Evolutionary conservation across 2,329 filamentous ascomycete species (phyloP).

Genomic region (Pseudogymnoascus pannorum): DNA sequence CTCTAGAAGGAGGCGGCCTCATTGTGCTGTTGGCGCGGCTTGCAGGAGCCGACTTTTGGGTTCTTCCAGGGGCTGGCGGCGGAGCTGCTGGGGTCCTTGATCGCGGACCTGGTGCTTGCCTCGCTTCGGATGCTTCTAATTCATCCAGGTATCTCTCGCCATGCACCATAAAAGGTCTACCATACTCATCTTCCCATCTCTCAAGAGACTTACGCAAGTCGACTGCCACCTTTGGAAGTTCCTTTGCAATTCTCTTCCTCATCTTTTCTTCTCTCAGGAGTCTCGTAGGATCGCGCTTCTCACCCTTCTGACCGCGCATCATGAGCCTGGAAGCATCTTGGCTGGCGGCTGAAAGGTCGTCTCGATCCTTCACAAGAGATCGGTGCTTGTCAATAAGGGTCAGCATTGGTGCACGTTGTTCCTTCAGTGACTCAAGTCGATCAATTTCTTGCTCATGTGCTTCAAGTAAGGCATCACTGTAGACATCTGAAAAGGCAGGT

Average conservation of each 20-base stretch:
- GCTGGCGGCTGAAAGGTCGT: conserved; percentile 81
- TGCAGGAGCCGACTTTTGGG: conserved; percentile 22
- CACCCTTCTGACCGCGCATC: conserved; percentile 84
- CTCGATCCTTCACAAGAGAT: conserved; percentile 73
- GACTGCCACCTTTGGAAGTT: conserved; percentile 81
- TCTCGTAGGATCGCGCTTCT: conserved; percentile 90
- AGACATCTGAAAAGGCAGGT: conserved; percentile 93
- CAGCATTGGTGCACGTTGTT: conserved; percentile 80
- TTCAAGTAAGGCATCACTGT: conserved; percentile 89
- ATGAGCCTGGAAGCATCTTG: conserved; percentile 93
- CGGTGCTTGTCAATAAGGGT: conserved; percentile 77
- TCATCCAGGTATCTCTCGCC: conserved; percentile 86
- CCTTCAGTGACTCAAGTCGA: conserved; percentile 71
- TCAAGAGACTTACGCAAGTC: conserved; percentile 80
- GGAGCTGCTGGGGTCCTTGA: conserved; percentile 69
- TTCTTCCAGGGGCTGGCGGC: conserved; percentile 38
- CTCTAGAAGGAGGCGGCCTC: conserved; percentile 20
- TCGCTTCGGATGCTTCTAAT: conserved; percentile 57
- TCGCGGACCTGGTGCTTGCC: conserved; percentile 52
- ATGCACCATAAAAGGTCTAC: conserved; percentile 84
- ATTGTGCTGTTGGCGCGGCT: conserved; percentile 25
- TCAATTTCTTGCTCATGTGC: conserved; percentile 89
- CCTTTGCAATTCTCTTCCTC: conserved; percentile 94
- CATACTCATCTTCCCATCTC: conserved; percentile 88
- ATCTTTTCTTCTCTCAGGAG: conserved; percentile 95